phyloP scores from a whole-genome alignment of 768 basidiomycete genomes.

The Sarcomyxa edulis region DNA sequence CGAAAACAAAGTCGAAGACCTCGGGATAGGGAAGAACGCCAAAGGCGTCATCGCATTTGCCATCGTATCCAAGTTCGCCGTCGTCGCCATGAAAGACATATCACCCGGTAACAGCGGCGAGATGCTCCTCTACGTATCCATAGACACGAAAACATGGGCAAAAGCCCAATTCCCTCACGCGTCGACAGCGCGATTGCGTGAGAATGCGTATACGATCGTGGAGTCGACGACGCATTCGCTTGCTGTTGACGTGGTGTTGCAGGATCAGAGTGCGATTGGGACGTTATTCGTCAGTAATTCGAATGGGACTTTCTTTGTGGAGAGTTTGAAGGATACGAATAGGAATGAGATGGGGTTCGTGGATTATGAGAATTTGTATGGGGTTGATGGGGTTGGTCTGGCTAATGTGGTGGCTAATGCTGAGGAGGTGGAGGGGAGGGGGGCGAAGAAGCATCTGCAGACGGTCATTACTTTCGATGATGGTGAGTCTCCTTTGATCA shows the following conservation, averaged over 20 bases:
- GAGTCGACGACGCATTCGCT: conserved; percentile 92
- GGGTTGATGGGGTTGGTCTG: conserved; percentile 86
- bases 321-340: conserved; percentile 90
- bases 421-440: conserved; percentile 72
- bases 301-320: conserved; percentile 92
- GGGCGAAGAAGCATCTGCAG: conserved; percentile 66
- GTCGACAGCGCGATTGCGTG: conserved; percentile 67
- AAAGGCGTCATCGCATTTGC: conserved; percentile 91
- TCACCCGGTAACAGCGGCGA: conserved; percentile 51
- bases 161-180: conserved; percentile 92
- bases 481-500: conserved; percentile 14
- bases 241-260: conserved; percentile 87
- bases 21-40: conserved; percentile 82
- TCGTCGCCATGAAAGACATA: conserved; percentile 81
- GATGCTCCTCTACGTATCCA: conserved; percentile 81
- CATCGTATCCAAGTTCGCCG: conserved; percentile 87
- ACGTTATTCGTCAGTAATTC: conserved; percentile 95
- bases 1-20: conserved; percentile 66
- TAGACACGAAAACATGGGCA: conserved; percentile 82
- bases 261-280: conserved; percentile 62
- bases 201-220: conserved; percentile 95
- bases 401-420: conserved; percentile 85
- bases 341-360: conserved; percentile 85
- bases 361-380: conserved; percentile 86
- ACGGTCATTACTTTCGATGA: conserved; percentile 90